Evolutionary conservation across 2,329 filamentous ascomycete species (phyloP).

Genomic region (Verticillium nonalfalfae): DNA sequence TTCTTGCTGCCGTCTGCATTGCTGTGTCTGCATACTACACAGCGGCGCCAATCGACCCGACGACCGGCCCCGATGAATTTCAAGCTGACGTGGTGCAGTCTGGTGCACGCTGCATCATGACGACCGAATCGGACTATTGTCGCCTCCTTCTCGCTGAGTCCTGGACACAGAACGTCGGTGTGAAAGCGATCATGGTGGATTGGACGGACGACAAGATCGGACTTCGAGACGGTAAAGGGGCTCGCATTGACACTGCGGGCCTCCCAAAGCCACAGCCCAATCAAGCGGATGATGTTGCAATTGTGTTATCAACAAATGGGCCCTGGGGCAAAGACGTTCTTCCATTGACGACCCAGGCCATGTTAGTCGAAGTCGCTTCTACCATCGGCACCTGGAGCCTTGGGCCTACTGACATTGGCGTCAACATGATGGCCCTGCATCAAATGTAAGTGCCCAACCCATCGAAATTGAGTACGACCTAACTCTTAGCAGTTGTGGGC

Average conservation of each 20-base stretch:
- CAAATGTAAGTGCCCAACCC: slow-evolving; percentile 2
- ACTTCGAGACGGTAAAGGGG: not conserved
- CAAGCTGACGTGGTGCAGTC: slow-evolving; percentile 10
- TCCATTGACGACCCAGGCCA: not conserved
- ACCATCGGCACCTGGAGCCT: slow-evolving; percentile 2
- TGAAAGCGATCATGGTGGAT: not conserved
- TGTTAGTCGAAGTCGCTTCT: slow-evolving; percentile 2
- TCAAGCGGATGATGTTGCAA: slow-evolving; percentile 1
- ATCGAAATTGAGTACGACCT: not conserved
- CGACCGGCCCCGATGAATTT: slow-evolving; percentile 9
- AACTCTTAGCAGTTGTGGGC: slow-evolving; percentile 31
- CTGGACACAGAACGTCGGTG: not conserved
- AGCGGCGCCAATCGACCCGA: slow-evolving; percentile 11
- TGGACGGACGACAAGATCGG: not conserved
- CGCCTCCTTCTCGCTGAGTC: not conserved
- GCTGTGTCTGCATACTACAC: slow-evolving; percentile 12
- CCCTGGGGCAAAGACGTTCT: slow-evolving; percentile 4
- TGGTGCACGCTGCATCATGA: not conserved
- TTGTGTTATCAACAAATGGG: slow-evolving; percentile 2
- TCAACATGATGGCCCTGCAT: slow-evolving; percentile 4
- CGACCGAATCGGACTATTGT: not conserved
- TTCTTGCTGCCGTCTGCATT: slow-evolving; percentile 12
- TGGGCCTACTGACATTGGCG: not conserved
- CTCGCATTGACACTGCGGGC: not conserved
- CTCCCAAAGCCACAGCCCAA: not conserved